These are phyloP conservation scores for Aureobasidium pullulans DNA, from an alignment of 2,329 filamentous ascomycete genomes.

Conservation along the genomic window DNA sequence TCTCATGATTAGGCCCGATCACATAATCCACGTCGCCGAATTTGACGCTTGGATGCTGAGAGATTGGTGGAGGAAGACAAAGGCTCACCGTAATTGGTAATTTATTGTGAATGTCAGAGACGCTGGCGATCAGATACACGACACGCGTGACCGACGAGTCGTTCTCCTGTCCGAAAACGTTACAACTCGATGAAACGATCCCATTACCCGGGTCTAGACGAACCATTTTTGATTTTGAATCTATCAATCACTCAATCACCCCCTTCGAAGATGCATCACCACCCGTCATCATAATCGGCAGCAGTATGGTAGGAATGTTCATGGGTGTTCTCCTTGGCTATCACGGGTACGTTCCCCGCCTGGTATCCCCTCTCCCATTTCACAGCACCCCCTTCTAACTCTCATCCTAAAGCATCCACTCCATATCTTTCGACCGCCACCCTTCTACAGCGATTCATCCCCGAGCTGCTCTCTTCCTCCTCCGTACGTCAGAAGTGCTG, in stretches of 20 bases:
- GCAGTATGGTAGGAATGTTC: conserved; percentile 20
- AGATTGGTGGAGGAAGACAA: conserved; percentile 40
- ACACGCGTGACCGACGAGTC: too few relatives aligned
- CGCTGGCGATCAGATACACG: too few relatives aligned
- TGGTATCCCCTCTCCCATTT: not conserved
- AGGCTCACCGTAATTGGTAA: conserved; percentile 11
- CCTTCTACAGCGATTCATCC: conserved; percentile 21
- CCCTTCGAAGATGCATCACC: not conserved
- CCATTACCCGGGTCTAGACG: not conserved
- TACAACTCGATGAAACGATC: conserved; percentile 12
- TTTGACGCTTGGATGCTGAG: conserved; percentile 45
- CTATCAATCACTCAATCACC: not conserved
- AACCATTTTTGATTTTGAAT: not conserved
- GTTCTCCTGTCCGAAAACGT: too few relatives aligned
- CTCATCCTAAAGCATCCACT: not conserved
- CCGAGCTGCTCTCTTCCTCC: conserved; percentile 19
- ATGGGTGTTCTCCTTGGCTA: conserved; percentile 20
- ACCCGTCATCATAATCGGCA: conserved; percentile 21
- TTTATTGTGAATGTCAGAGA: too few relatives aligned
- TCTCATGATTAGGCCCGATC: conserved; percentile 39
- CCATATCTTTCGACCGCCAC: conserved; percentile 19
- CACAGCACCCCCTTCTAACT: too few relatives aligned
- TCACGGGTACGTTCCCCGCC: conserved; percentile 12
- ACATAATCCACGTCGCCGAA: conserved; percentile 36
- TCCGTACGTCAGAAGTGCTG: conserved; percentile 20